A percentile compares a stretch with the other conserved stretches of the same genome.
Conservation (phyloP, 2,329 filamentous ascomycete genomes). For the Xylariaceae sp. region DNA sequence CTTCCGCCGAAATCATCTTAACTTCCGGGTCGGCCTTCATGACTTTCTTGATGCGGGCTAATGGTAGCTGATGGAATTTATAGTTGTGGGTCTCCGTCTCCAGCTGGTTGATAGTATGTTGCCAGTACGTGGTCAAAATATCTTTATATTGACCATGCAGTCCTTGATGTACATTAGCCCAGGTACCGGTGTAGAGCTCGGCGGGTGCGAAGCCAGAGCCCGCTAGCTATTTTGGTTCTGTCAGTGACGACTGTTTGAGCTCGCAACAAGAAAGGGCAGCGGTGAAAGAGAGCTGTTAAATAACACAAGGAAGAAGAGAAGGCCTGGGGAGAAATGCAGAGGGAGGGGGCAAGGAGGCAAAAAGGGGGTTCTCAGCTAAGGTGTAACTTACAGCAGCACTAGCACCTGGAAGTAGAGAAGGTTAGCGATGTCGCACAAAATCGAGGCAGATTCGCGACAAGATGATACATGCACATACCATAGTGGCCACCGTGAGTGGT, state of each 20-base stretch:
- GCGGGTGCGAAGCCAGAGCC: constrained; percentile 84
- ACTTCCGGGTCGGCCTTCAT: constrained; percentile 99
- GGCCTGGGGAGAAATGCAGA: too few species aligned
- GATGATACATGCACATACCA: constrained; percentile 47
- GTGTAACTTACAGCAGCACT: constrained; percentile 40
- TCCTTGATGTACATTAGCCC: constrained; percentile 97
- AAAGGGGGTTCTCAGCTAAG: constrained; percentile 3
- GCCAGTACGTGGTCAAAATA: constrained; percentile 98
- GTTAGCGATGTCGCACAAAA: constrained; percentile 30
- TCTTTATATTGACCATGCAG: constrained; percentile 90
- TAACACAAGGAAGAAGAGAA: constrained; percentile 9
- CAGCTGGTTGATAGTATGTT: constrained; percentile 93
- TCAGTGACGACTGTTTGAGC: constrained; percentile 15
- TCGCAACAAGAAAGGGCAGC: constrained; percentile 1
- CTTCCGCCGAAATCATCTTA: constrained; percentile 99
- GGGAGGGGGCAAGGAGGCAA: not conserved
- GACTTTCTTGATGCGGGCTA: constrained; percentile 99
- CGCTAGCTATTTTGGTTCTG: constrained; percentile 58
- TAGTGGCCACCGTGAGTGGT: constrained; percentile 70
- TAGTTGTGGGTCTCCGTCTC: constrained; percentile 96
- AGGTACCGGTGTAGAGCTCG: constrained; percentile 88
- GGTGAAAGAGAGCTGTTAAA: not conserved
- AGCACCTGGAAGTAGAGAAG: constrained; percentile 38
- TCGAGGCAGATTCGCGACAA: constrained; percentile 22
- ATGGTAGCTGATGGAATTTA: constrained; percentile 92